phyloP scores from a whole-genome alignment of 2,329 filamentous ascomycete genomes.

The Penicillium sp. region DNA sequence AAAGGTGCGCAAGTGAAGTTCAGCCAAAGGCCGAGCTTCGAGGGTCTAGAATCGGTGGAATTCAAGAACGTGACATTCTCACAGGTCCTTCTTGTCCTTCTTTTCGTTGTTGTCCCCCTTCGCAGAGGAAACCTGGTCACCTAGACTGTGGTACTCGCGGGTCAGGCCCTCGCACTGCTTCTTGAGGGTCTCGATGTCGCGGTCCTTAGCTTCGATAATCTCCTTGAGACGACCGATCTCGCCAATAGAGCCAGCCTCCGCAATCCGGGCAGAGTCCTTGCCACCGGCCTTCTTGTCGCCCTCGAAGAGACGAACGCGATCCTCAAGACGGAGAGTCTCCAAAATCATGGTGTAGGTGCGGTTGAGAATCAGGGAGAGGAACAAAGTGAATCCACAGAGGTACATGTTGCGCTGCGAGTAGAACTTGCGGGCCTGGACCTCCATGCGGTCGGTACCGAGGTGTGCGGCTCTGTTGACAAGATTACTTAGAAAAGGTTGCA shows the following conservation, averaged over 20 bases:
- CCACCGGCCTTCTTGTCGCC: conserved; percentile 57
- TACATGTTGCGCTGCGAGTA: conserved; percentile 99
- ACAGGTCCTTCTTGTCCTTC: conserved; percentile 59
- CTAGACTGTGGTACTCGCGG: conserved; percentile 79
- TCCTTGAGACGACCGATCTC: conserved; percentile 72
- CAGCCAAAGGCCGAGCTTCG: not conserved
- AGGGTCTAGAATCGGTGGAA: not conserved
- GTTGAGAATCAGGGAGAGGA: conserved; percentile 96
- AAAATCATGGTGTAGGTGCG: conserved; percentile 98
- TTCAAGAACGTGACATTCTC: conserved; percentile 21
- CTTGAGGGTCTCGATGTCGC: conserved; percentile 81
- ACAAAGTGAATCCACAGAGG: conserved; percentile 97
- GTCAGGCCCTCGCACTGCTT: conserved; percentile 83
- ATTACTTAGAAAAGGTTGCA: conserved; percentile 9
- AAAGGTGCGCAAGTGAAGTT: not conserved
- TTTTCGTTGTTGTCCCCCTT: conserved; percentile 48
- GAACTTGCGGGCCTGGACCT: conserved; percentile 99
- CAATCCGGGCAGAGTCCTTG: conserved; percentile 69
- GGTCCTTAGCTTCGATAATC: conserved; percentile 68
- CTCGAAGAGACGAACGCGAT: conserved; percentile 81
- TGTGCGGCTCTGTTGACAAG: conserved; percentile 57
- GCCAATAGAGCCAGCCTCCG: conserved; percentile 67
- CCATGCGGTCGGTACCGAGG: conserved; percentile 90
- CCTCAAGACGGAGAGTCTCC: conserved; percentile 85
- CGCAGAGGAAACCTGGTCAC: conserved; percentile 69